These are phyloP conservation scores for Phytophthora hybrid DNA, from an alignment of 352 stramenopile genomes.

Conservation along the genomic window DNA sequence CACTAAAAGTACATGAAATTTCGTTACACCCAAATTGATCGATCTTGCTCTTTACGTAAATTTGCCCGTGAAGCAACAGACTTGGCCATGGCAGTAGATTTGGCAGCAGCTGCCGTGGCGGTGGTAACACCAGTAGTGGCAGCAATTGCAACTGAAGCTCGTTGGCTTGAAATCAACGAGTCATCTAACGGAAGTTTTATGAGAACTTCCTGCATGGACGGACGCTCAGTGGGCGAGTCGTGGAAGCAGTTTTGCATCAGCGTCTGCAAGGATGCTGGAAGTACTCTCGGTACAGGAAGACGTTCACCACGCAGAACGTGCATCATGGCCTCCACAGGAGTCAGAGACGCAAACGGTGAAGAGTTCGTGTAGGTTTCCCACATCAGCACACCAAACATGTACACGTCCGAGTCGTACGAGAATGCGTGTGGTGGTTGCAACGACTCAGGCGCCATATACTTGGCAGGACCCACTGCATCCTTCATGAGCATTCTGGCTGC, in stretches of 20 bases:
- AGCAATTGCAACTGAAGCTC: conserved; percentile 29
- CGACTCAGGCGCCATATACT: conserved; percentile 89
- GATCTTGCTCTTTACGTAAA: conserved; percentile 30
- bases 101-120: conserved; percentile 23
- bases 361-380: conserved; percentile 78
- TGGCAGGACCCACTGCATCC: conserved; percentile 70
- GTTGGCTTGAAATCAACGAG: conserved; percentile 36
- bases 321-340: conserved; percentile 71
- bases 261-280: conserved; percentile 56
- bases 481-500: conserved; percentile 68
- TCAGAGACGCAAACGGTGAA: conserved; percentile 61
- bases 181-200: conserved; percentile 49
- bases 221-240: conserved; percentile 66
- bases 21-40: conserved; percentile 45
- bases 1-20: too few species aligned
- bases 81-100: conserved; percentile 27
- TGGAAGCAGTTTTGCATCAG: conserved; percentile 82
- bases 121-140: conserved; percentile 28
- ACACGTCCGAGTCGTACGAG: conserved; percentile 81
- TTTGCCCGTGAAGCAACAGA: conserved; percentile 18
- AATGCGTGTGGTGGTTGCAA: conserved; percentile 78
- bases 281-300: conserved; percentile 51
- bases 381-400: conserved; percentile 89
- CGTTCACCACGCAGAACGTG: conserved; percentile 68
- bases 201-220: conserved; percentile 78